Base-by-base conservation (phyloP, 495 filamentous ascomycete genomes). In the Cairneyella variabilis region DNA sequence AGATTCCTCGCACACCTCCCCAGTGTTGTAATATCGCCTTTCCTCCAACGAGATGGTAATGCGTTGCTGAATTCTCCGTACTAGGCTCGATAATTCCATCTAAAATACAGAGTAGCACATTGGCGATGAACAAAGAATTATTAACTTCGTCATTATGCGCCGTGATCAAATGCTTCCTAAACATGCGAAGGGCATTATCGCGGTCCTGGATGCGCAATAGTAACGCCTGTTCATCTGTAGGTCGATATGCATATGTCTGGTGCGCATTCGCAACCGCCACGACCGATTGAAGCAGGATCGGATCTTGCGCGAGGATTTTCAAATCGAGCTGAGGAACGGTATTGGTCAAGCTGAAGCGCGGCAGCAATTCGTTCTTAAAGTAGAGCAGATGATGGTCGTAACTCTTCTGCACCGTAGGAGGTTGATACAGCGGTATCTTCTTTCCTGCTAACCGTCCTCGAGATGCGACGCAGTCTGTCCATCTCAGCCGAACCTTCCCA, bases 51-150 rank as follows among this genome's bases (percentile, higher is more conserved):
- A 68, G 58, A 48, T 71, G 69, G 18, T 66, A 61, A 21, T 60
- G 56, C 2, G 64, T 66, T 0, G 69, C 67, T 5, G 67, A 65
- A 36, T 52, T 66, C 41, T 68, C 66, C 16, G 64, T 59, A 11
- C 48, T 48, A 20, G 67, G 68, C 42, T 69, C 67, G 38, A 71
- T 65, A 18, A 66, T 66, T 12, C 69, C 67, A 43, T 71, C 69
- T 3, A 70, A 41, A 20, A 71, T 69, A 53, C 68, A 71, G 3
- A 71, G 60, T 0, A 71, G 58, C 18, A 71, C 60, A 34, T 70
- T 69, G 21, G 67, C 64, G 34, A 69, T 65, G 18, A 71, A 60
- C 6, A 71, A 48, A 16, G 58, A 60, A 26, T 50, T 41, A 41
- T 48, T 53, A 6, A 52, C 32, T 17, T 56, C 47, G 36, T 56